Evolutionary conservation across 1,284 basidiomycete species (phyloP).

Genomic region (Violaceomyces palustris): DNA sequence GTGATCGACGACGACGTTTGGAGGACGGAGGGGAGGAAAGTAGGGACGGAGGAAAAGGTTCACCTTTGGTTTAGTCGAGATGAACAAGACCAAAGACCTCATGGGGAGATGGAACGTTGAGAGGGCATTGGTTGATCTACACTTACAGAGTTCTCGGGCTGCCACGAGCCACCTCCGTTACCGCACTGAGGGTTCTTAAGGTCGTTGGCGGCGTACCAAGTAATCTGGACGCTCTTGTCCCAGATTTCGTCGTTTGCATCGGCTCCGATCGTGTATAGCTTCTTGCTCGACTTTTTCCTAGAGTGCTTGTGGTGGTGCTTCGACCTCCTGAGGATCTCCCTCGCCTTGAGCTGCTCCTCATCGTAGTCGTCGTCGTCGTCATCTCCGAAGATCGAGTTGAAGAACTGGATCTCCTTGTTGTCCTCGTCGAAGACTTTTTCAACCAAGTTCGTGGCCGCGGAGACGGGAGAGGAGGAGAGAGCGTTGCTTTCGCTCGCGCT

Average conservation of each 20-base stretch:
- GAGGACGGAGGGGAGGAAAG: too few species aligned
- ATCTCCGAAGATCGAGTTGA: constrained; percentile 38
- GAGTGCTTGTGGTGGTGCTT: constrained; percentile 28
- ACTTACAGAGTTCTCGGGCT: constrained; percentile 26
- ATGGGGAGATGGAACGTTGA: too few species aligned
- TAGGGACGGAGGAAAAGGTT: too few species aligned
- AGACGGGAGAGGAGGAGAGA: neutral
- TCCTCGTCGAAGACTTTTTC: constrained; percentile 22
- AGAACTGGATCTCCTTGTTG: constrained; percentile 25
- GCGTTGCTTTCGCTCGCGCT: constrained; percentile 1
- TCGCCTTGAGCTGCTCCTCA: constrained; percentile 16
- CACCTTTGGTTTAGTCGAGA: too few species aligned
- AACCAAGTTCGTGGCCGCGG: neutral
- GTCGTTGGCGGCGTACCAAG: constrained; percentile 47
- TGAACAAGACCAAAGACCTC: too few species aligned
- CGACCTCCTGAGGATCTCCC: constrained; percentile 13
- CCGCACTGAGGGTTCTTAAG: constrained; percentile 45
- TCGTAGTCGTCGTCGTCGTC: constrained; percentile 33
- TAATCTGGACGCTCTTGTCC: constrained; percentile 27
- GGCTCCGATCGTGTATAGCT: constrained; percentile 20
- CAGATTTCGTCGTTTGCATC: constrained; percentile 12
- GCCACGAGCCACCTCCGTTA: constrained; percentile 35
- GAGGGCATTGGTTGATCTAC: too few species aligned
- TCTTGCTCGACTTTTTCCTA: constrained; percentile 4
- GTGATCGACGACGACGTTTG: too few species aligned